Conservation (phyloP, 2,329 filamentous ascomycete species). For the Trichoderma gracile region DNA sequence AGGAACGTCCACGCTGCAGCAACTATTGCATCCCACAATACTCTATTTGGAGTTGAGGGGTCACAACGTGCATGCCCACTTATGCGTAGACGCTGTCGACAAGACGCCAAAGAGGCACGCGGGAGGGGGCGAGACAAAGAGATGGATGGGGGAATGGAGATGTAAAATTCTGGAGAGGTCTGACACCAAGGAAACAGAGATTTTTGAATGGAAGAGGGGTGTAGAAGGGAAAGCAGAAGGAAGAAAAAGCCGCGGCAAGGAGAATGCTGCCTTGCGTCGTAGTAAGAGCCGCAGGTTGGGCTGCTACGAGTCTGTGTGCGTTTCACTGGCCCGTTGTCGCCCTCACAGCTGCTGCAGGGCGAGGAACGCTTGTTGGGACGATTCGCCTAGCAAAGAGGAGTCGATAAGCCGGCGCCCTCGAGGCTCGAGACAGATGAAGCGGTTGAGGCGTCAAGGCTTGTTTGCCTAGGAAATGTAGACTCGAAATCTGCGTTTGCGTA, state of each 20-base stretch:
- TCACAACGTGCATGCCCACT: constrained; percentile 28
- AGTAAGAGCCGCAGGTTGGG: constrained; percentile 21
- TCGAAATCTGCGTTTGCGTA: constrained; percentile 18
- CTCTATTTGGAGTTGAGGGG: constrained; percentile 29
- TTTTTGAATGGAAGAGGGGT: background rate
- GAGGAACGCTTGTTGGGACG: constrained; percentile 9
- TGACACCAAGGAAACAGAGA: background rate
- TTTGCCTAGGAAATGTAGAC: constrained; percentile 2
- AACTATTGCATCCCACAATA: constrained; percentile 28
- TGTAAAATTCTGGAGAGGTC: background rate
- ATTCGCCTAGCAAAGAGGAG: constrained; percentile 18
- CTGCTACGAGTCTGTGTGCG: constrained; percentile 19
- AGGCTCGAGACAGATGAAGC: constrained; percentile 3
- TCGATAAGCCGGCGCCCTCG: constrained; percentile 9
- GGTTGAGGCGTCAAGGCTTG: constrained; percentile 11
- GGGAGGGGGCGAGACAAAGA: background rate
- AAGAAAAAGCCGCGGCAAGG: constrained; percentile 20
- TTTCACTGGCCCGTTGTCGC: constrained; percentile 7
- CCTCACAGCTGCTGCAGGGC: constrained; percentile 11
- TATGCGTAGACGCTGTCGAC: constrained; percentile 19
- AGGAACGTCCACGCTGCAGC: constrained; percentile 32
- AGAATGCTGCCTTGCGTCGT: constrained; percentile 2
- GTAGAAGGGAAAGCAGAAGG: background rate
- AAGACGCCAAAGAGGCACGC: constrained; percentile 1
- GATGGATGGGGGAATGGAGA: constrained; percentile 1